Percentiles rank a stretch among this genome's conserved stretches.
These are phyloP conservation scores for Starmerella geochares DNA, from an alignment of 805 yeast species.

Conservation along the genomic window DNA sequence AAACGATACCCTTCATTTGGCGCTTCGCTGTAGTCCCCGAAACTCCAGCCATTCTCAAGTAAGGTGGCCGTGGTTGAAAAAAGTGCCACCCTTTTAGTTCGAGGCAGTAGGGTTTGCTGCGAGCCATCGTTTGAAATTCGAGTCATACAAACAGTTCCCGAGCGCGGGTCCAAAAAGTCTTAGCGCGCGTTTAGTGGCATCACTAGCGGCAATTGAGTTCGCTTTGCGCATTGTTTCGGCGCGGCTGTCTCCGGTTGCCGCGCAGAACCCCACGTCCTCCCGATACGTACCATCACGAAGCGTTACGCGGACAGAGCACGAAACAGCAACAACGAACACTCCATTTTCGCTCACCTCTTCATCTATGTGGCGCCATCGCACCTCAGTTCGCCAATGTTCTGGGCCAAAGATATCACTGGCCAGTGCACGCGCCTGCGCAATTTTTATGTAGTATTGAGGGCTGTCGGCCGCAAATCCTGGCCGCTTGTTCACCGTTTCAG, in stretches of 20 bases:
- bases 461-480: neutral
- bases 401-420: slow-evolving; percentile 19
- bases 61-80: too few species aligned
- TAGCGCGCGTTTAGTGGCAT: slow-evolving; percentile 66
- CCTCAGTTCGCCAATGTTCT: slow-evolving; percentile 14
- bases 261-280: slow-evolving; percentile 69
- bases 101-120: slow-evolving; percentile 1
- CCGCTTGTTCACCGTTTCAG: slow-evolving; percentile 1
- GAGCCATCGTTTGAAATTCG: slow-evolving; percentile 20
- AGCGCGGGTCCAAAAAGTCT: slow-evolving; percentile 69
- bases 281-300: slow-evolving; percentile 73
- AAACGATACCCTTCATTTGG: slow-evolving; percentile 44
- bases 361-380: neutral
- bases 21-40: neutral
- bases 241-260: slow-evolving; percentile 42
- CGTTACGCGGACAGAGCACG: slow-evolving; percentile 47
- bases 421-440: slow-evolving; percentile 12
- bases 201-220: slow-evolving; percentile 60
- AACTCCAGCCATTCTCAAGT: too few species aligned
- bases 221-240: slow-evolving; percentile 72
- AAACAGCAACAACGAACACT: neutral
- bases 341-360: neutral
- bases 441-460: slow-evolving; percentile 1
- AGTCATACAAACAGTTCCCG: slow-evolving; percentile 40
- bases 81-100: neutral